phyloP scores from a whole-genome alignment of 2,329 filamentous ascomycete species.

The Basipetospora chlamydospora region DNA sequence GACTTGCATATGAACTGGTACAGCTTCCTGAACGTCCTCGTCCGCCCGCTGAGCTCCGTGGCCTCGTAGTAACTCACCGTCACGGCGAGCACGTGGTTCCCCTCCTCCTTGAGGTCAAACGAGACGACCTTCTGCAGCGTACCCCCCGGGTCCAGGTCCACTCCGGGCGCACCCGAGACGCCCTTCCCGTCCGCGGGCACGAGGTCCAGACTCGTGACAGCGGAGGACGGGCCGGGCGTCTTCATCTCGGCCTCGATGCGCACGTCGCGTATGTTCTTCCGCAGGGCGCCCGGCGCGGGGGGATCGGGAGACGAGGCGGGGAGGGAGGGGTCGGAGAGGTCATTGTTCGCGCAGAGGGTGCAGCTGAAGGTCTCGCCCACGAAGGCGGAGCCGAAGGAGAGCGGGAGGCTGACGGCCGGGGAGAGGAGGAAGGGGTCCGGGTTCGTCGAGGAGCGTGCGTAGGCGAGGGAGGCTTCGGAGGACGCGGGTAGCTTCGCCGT shows the following conservation, averaged over 20 bases:
- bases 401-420: conserved; percentile 65
- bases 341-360: conserved; percentile 92
- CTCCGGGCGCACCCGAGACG: conserved; percentile 13
- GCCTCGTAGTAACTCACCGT: conserved; percentile 92
- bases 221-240: conserved; percentile 47
- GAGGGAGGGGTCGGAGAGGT: conserved; percentile 22
- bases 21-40: conserved; percentile 80
- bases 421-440: conserved; percentile 38
- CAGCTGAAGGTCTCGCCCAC: conserved; percentile 92
- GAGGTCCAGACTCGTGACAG: conserved; percentile 53
- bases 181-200: conserved; percentile 16
- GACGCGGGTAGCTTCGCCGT: conserved; percentile 25
- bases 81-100: conserved; percentile 82
- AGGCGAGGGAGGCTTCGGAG: conserved; percentile 57
- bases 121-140: conserved; percentile 70
- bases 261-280: conserved; percentile 54
- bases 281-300: conserved; percentile 7
- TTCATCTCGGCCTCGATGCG: conserved; percentile 89
- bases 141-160: conserved; percentile 44
- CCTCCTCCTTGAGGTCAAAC: conserved; percentile 87
- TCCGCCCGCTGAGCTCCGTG: conserved; percentile 51
- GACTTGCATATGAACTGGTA: conserved; percentile 95
- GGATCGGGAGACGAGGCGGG: not conserved
- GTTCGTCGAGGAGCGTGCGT: conserved; percentile 28
- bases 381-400: conserved; percentile 85